Evolutionary conservation across 805 yeast genomes (phyloP), one percentile per base, ranked within the genome.

Genomic region (Millerozyma acaciae): DNA sequence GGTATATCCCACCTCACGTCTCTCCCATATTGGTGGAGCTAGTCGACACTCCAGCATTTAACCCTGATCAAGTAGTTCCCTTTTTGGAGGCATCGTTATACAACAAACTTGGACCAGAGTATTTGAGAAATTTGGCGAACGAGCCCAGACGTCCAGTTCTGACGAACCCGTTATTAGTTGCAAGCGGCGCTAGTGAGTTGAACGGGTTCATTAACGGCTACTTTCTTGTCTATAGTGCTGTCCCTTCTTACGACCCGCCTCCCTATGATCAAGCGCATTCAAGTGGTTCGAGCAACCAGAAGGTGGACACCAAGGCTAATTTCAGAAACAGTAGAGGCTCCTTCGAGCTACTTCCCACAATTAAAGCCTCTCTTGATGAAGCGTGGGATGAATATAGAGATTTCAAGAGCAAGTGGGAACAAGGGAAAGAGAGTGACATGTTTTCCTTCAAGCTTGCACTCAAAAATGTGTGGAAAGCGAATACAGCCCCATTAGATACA

Each of bases 121-220:
- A 77, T 9, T 55, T 84, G 18, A 68, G 68, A 30, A 81, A 81
- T 32, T 57, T 84, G 31, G 84, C 83, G 4, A 65, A 76, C 39
- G 81, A 74, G 41, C 84, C 84, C 6, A 50, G 83, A 30, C 61
- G 65, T 38, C 78, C 80, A 3, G 83, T 76, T 0, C 68, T 75
- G 8, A 79, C 86, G 5, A 78, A 76, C 33, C 84, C 89, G 3
- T 53, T 84, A 35, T 53, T 84, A 8, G 84, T 80, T 3, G 90
- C 87, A 4, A 78, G 86, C 23, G 93, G 93, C 1, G 84, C 88
- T 4, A 74, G 85, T 26, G 90, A 82, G 39, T 55, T 84, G 44
- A 82, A 84, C 50, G 89, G 88, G 4, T 67, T 75, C 20, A 71
- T 84, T n/a, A 82, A 81, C 50, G 90, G 89, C 1, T 84, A 84